phyloP scores from a whole-genome alignment of 2,329 filamentous ascomycete species.

The Sarocladium kiliense region DNA sequence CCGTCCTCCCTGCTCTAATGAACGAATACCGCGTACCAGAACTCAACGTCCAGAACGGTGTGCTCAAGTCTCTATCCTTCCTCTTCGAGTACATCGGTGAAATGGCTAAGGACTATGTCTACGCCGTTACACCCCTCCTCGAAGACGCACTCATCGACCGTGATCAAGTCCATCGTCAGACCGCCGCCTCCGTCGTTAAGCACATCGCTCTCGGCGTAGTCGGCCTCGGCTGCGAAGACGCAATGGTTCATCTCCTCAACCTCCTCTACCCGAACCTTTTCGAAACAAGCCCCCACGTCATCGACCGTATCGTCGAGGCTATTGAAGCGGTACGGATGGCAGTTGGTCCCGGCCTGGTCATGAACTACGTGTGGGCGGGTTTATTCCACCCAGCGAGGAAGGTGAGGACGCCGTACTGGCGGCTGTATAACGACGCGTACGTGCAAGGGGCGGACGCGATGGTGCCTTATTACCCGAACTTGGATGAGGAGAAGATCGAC shows the following conservation, averaged over 20 bases:
- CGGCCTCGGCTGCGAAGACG: constrained; percentile 93
- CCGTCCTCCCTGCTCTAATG: constrained; percentile 96
- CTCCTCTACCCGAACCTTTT: constrained; percentile 95
- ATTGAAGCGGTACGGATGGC: constrained; percentile 95
- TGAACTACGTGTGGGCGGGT: constrained; percentile 98
- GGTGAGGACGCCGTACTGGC: constrained; percentile 91
- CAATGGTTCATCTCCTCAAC: constrained; percentile 96
- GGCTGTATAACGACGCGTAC: constrained; percentile 95
- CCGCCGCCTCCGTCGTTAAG: constrained; percentile 93
- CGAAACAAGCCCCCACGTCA: constrained; percentile 96
- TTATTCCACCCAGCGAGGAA: constrained; percentile 96
- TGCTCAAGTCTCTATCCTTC: constrained; percentile 94
- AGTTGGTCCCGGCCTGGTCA: constrained; percentile 82
- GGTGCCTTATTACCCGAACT: constrained; percentile 89
- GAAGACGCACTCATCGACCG: constrained; percentile 97
- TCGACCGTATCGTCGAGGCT: constrained; percentile 94
- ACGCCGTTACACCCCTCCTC: constrained; percentile 90
- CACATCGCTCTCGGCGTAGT: constrained; percentile 97
- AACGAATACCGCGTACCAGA: constrained; percentile 98
- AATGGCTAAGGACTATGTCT: constrained; percentile 99
- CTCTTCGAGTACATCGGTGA: constrained; percentile 99
- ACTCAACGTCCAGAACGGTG: constrained; percentile 97
- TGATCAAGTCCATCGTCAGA: constrained; percentile 96
- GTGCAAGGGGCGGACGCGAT: constrained; percentile 90
- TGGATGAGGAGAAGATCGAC: constrained; percentile 75